A percentile compares a stretch with the other conserved stretches of the same genome.
Conservation (phyloP, 495 filamentous ascomycete genomes). For the Neurospora hispaniola region DNA sequence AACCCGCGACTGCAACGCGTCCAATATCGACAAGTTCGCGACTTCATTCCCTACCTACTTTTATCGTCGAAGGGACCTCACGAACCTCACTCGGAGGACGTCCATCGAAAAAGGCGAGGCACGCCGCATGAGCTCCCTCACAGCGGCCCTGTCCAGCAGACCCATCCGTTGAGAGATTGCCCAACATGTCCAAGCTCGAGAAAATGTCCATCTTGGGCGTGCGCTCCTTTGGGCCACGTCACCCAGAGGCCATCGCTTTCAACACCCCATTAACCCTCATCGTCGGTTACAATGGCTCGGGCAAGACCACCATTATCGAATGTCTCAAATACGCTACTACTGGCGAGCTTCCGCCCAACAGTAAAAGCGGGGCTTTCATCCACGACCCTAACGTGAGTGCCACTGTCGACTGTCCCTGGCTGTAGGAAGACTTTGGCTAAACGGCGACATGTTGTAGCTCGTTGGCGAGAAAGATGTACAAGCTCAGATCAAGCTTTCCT, state of each 20-base stretch:
- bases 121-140: constrained; percentile 3
- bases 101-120: background rate
- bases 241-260: constrained; percentile 77
- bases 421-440: background rate
- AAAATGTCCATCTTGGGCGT: constrained; percentile 80
- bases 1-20: constrained; percentile 4
- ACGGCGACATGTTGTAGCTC: constrained; percentile 34
- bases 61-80: background rate
- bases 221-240: constrained; percentile 77
- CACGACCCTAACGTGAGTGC: constrained; percentile 72
- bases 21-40: background rate
- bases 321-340: constrained; percentile 98
- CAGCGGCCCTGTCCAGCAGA: background rate
- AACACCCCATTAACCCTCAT: constrained; percentile 86
- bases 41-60: background rate
- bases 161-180: background rate
- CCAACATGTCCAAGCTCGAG: constrained; percentile 63
- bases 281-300: constrained; percentile 92
- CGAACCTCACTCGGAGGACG: background rate
- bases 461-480: constrained; percentile 82
- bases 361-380: constrained; percentile 88
- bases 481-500: constrained; percentile 84
- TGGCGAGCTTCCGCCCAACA: constrained; percentile 86
- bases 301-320: constrained; percentile 98
- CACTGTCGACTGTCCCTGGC: background rate